A percentile compares a stretch with the other conserved stretches of the same genome.
phyloP scores from a whole-genome alignment of 2,329 filamentous ascomycete species.

The Emericellopsis cladophorae region DNA sequence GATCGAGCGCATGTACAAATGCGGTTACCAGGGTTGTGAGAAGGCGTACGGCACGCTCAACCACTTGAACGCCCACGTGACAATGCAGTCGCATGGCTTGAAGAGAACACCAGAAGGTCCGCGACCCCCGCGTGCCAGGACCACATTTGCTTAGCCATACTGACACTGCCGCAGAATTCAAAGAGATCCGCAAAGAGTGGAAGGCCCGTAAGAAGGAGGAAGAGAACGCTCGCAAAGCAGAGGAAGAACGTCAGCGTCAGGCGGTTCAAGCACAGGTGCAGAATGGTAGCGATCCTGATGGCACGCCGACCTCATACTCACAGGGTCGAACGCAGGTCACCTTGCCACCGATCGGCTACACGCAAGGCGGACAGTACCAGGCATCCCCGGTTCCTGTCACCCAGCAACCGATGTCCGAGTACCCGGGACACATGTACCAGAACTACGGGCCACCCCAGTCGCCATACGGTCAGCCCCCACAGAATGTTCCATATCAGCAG shows the following conservation, averaged over 20 bases:
- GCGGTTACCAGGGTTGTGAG: constrained; percentile 95
- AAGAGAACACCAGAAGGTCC: constrained; percentile 96
- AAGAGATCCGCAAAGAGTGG: constrained; percentile 98
- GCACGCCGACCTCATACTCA: constrained; percentile 31
- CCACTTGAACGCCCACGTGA: constrained; percentile 94
- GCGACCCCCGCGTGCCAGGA: background rate
- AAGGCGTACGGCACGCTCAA: constrained; percentile 98
- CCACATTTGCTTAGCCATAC: too few relatives aligned
- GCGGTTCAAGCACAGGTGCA: constrained; percentile 31
- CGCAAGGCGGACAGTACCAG: constrained; percentile 49
- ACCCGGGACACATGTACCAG: constrained; percentile 41
- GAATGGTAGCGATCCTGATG: constrained; percentile 36
- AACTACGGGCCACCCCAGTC: constrained; percentile 46
- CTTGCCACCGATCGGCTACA: constrained; percentile 65
- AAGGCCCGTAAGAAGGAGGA: constrained; percentile 99
- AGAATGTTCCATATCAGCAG: constrained; percentile 47
- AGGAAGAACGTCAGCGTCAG: constrained; percentile 65
- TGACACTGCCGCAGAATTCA: constrained; percentile 60
- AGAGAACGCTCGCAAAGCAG: constrained; percentile 76
- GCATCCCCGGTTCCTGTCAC: constrained; percentile 32
- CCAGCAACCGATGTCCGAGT: constrained; percentile 42
- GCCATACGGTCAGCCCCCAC: constrained; percentile 39
- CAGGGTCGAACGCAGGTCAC: constrained; percentile 48
- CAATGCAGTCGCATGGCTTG: constrained; percentile 91
- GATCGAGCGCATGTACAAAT: constrained; percentile 99